phyloP scores from a whole-genome alignment of 1,139 yeast genomes.

The Candida sojae region DNA sequence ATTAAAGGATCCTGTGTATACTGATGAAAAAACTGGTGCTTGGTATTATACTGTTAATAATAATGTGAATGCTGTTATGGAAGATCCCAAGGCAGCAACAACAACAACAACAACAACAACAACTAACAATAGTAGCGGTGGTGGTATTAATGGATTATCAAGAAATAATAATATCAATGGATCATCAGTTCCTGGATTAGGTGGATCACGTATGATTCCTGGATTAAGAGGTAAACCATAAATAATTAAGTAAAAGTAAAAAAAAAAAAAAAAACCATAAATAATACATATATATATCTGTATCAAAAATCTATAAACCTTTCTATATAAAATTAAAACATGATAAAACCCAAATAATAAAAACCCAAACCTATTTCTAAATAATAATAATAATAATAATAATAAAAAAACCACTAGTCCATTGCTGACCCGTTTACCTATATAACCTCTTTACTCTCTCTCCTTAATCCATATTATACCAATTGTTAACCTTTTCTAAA shows the following conservation, averaged over 20 bases:
- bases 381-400: too few relatives aligned
- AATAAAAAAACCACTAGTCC: too few relatives aligned
- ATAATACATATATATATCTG: too few relatives aligned
- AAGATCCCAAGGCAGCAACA: slow-evolving; percentile 22
- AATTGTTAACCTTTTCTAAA: slow-evolving; percentile 33
- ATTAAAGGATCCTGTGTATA: slow-evolving; percentile 73
- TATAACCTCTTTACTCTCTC: too few relatives aligned
- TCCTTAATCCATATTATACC: slow-evolving; percentile 18
- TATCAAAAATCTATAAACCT: slow-evolving; percentile 3
- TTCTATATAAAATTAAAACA: background rate
- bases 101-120: background rate
- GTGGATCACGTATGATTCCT: slow-evolving; percentile 4
- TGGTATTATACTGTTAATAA: slow-evolving; percentile 74
- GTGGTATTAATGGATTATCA: too few relatives aligned
- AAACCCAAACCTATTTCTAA: background rate
- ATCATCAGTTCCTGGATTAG: background rate
- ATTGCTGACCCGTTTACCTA: too few relatives aligned
- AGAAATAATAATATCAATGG: too few relatives aligned
- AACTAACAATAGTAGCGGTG: background rate
- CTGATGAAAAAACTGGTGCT: slow-evolving; percentile 69
- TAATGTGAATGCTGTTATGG: slow-evolving; percentile 59
- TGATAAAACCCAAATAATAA: background rate
- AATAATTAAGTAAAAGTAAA: background rate
- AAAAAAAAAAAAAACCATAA: background rate
- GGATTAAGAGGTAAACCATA: slow-evolving; percentile 6